These are phyloP conservation scores for Suillus cothurnatus DNA, from an alignment of 768 basidiomycete species.

Conservation along the genomic window DNA sequence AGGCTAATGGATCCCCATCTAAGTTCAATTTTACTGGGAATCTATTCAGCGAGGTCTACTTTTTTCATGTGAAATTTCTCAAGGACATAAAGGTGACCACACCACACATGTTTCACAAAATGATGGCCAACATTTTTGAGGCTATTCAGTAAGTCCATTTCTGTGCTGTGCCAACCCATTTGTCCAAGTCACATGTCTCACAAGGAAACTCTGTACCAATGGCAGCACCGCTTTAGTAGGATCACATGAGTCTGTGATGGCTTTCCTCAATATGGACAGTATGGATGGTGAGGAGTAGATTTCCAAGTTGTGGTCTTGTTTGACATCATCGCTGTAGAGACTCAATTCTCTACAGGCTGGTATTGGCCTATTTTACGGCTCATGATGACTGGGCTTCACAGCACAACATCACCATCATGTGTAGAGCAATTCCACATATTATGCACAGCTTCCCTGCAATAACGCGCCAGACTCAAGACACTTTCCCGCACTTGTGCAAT, in stretches of 20 bases:
- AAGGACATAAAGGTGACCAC: neutral
- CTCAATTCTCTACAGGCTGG: no score
- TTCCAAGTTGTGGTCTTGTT: no score
- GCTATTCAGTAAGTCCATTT: neutral
- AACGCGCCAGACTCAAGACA: no score
- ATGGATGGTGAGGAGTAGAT: neutral
- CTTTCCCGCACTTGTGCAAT: no score
- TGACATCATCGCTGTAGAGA: no score
- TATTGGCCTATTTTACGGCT: no score
- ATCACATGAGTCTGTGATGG: neutral
- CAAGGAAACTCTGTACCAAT: neutral
- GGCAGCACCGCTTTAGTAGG: neutral
- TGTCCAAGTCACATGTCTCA: neutral
- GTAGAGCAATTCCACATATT: no score
- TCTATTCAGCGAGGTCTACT: neutral
- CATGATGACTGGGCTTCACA: no score
- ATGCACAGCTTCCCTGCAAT: no score
- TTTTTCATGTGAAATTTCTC: neutral
- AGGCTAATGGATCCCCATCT: neutral
- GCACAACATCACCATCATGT: no score
- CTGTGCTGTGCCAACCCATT: neutral
- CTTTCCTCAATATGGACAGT: neutral
- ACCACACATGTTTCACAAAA: neutral
- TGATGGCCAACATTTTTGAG: neutral
- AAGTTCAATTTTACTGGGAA: neutral